Evolutionary conservation across 2,329 filamentous ascomycete species (phyloP), one percentile per base, ranked within the genome.

Genomic region (Xylaria sp.): DNA sequence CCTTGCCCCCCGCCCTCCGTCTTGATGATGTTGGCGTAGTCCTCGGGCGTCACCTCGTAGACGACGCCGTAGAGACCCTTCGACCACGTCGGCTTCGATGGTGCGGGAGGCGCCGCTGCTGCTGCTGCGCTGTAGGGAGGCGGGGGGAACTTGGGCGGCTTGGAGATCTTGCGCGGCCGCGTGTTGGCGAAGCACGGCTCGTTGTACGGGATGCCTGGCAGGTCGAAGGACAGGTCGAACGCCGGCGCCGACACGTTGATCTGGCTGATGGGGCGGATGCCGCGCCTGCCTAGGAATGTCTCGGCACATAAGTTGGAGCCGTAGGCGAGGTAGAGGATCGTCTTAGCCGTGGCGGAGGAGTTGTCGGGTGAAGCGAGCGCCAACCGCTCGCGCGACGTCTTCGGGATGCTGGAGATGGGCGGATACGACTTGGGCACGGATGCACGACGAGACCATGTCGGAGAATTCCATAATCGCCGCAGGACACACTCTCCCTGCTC

Each of bases 151-250:
- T 72, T 74, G 1, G 60, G 65, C n/a, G 65, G 77, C 67, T 81
- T 82, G 18, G 82, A 84, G 46, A 85, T 71, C 77, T 89, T 84
- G 56, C 91, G 87, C 60, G 85, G 84, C 18, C 86, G 87, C 2
- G 91, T 91, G 75, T 97, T 97, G 65, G 93, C 94, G 78, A 98
- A 97, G 79, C 95, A 97, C 0, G 96, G 95, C 80, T 98, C 96
- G 13, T 81, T 77, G 81, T 98, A 98, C 0, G 96, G 93, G 0
- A 97, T 76, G 0, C 94, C 95, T 0, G 94, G 89, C 0, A 98
- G 87, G 77, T 96, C 91, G 78, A 99, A 97, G 7, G 90, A 92
- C 60, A 99, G 83, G 58, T 87, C 85, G 56, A 98, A 83, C 5
- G 87, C 86, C 0, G 96, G 96, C 2, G 93, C 93, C 5, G 91